phyloP scores from a whole-genome alignment of 441 rosid genomes.

The Pelargonium citronellum region DNA sequence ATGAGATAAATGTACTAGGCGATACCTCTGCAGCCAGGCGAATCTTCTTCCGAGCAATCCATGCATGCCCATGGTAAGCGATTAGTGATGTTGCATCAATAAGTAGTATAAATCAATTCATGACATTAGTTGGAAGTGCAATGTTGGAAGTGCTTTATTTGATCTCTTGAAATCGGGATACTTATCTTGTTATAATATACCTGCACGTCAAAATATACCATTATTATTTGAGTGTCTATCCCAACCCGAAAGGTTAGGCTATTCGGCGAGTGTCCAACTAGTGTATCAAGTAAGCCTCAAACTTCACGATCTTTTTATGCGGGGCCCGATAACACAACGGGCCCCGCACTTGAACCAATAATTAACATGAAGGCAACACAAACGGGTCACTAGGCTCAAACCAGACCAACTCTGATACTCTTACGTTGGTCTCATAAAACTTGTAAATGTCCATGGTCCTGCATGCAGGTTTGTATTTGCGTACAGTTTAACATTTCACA shows the following conservation, averaged over 20 bases:
- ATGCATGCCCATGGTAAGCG: constrained; percentile 88
- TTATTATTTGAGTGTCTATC: background rate
- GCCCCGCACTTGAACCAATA: too few relatives aligned
- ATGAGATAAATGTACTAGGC: constrained; percentile 55
- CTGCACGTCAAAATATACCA: background rate
- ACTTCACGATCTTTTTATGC: too few relatives aligned
- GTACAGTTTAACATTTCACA: too few relatives aligned
- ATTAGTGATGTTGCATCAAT: constrained; percentile 7
- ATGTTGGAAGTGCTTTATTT: background rate
- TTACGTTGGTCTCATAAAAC: too few relatives aligned
- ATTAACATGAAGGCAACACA: too few relatives aligned
- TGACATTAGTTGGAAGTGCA: background rate
- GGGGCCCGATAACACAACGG: too few relatives aligned
- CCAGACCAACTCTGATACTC: too few relatives aligned
- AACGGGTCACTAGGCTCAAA: too few relatives aligned
- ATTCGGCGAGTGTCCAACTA: too few relatives aligned
- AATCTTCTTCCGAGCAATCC: constrained; percentile 81
- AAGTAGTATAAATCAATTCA: background rate
- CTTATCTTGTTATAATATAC: background rate
- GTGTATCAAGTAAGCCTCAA: too few relatives aligned
- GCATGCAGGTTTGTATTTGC: too few relatives aligned
- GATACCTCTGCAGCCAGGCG: constrained; percentile 67
- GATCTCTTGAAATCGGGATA: background rate
- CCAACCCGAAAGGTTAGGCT: background rate
- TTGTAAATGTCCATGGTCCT: too few relatives aligned